A percentile compares a stretch with the other conserved stretches of the same genome.
Evolutionary conservation across 176 grass and related monocot genomes (phyloP).

Genomic region (Puccinellia tenuiflora): DNA sequence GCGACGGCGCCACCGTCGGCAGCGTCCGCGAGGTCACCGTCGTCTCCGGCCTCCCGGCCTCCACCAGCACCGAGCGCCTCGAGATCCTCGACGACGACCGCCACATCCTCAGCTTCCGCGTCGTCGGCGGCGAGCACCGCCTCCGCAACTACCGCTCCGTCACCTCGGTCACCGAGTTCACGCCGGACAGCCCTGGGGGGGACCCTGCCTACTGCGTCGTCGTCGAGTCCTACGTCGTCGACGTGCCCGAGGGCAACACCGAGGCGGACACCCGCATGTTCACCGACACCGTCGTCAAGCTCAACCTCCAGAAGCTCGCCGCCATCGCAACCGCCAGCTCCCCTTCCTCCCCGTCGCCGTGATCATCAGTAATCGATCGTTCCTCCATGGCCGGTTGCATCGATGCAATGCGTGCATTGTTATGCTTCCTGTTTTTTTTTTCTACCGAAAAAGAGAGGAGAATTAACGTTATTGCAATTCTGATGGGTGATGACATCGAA

Average conservation of each 20-base stretch:
- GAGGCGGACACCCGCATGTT: conserved; percentile 95
- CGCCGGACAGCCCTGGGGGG: neutral
- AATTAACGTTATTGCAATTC: conserved; percentile 12
- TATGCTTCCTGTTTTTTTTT: neutral
- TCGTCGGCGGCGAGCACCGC: conserved; percentile 89
- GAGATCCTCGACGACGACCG: conserved; percentile 91
- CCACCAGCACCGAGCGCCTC: conserved; percentile 84
- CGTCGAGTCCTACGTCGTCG: conserved; percentile 88
- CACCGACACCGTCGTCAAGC: conserved; percentile 83
- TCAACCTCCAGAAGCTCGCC: conserved; percentile 90
- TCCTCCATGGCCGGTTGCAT: neutral
- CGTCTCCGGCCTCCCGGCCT: conserved; percentile 78
- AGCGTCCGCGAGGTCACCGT: conserved; percentile 90
- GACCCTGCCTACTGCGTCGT: conserved; percentile 55
- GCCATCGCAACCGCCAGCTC: conserved; percentile 38
- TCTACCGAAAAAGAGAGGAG: neutral
- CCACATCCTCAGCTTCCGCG: conserved; percentile 88
- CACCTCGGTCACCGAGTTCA: conserved; percentile 89
- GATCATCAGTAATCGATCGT: neutral
- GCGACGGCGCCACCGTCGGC: conserved; percentile 69
- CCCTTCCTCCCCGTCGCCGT: neutral
- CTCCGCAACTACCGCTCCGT: conserved; percentile 93
- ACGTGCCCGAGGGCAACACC: conserved; percentile 82
- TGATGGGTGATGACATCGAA: conserved; percentile 33
- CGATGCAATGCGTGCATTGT: neutral